Base-by-base conservation (phyloP, 1,284 basidiomycete genomes). In the Ustilago esculenta region DNA sequence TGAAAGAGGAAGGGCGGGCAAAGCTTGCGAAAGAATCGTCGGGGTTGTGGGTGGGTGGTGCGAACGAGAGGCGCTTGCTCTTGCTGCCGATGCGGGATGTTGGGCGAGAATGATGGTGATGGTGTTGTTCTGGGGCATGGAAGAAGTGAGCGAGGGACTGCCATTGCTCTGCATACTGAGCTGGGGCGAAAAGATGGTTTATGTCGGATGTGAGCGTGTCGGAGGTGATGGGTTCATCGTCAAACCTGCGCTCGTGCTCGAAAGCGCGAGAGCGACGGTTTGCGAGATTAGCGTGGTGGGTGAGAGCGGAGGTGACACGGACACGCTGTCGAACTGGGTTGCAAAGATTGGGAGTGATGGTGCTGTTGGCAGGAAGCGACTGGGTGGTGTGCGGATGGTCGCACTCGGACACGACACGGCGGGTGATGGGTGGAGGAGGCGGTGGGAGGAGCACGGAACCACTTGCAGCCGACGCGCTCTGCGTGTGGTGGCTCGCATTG, bases 91-190 rank as follows among this genome's bases (percentile, higher is more conserved):
- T 40, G 18, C 47, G 47, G 15, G 46, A 23, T 17, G 37, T 30
- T 23, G 59, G 32, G 6, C 43, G 47, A n/a, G 53, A 42, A 5
- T 17, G 44, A n/a, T 36, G n/a, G n/a, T 34, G 23, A 6, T 36
- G 24, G 12, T 29, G 15, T n/a, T 41, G 24, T 1, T 68, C 32
- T n/a, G 24, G 41, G 20, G 44, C 52, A 10, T 76, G 71, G 37
- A 75, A 67, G 11, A 77, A 58, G 18, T 74, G 72, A 4, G 73
- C 75, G 15, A 77, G 52, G 4, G 59, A 72, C 20, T 74, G 70
- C 75, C 75, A 77, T 24, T 77, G 72, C 36, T 72, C 64, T 11
- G 71, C 45, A 32, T 75, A 63, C 34, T 73, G 63, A 8, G 71
- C 65, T 12, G 64, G 54, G 6, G 65, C 57, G 2, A 65, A 51